Conservation (phyloP, 805 yeast species). For the Hanseniaspora valbyensis region DNA sequence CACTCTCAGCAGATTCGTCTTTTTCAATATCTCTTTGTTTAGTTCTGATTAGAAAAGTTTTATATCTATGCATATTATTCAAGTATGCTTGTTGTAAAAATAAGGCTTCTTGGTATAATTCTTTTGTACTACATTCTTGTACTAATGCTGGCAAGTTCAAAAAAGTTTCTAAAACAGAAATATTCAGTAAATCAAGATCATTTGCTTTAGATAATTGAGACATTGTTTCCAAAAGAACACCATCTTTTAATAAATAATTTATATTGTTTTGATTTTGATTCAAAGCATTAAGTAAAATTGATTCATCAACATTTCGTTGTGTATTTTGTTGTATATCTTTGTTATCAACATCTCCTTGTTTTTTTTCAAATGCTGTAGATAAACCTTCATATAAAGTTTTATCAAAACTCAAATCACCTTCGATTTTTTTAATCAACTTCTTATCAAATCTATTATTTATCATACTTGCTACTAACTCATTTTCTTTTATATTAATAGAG, state of each 20-base stretch:
- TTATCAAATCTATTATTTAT: conserved; percentile 2
- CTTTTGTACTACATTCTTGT: conserved; percentile 71
- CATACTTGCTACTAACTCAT: background rate
- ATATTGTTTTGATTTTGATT: conserved; percentile 5
- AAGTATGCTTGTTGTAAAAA: conserved; percentile 68
- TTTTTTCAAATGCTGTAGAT: background rate
- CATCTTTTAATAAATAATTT: conserved; percentile 1
- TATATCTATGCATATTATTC: conserved; percentile 51
- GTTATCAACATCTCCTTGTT: background rate
- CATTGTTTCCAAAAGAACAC: background rate
- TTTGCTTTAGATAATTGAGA: background rate
- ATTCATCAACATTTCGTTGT: background rate
- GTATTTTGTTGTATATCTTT: background rate
- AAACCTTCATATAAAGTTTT: background rate
- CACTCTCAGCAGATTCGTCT: conserved; percentile 22
- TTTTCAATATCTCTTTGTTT: conserved; percentile 27
- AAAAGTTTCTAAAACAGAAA: conserved; percentile 39
- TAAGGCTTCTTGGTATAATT: conserved; percentile 80
- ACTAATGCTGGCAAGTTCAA: conserved; percentile 76
- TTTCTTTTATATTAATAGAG: conserved; percentile 11
- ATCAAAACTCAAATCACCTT: background rate
- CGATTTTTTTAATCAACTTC: conserved; percentile 4
- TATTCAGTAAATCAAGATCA: conserved; percentile 44
- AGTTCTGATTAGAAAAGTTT: conserved; percentile 35
- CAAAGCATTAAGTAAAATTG: background rate